phyloP scores from a whole-genome alignment of 2,329 filamentous ascomycete genomes.

The Coniochaeta sp. region DNA sequence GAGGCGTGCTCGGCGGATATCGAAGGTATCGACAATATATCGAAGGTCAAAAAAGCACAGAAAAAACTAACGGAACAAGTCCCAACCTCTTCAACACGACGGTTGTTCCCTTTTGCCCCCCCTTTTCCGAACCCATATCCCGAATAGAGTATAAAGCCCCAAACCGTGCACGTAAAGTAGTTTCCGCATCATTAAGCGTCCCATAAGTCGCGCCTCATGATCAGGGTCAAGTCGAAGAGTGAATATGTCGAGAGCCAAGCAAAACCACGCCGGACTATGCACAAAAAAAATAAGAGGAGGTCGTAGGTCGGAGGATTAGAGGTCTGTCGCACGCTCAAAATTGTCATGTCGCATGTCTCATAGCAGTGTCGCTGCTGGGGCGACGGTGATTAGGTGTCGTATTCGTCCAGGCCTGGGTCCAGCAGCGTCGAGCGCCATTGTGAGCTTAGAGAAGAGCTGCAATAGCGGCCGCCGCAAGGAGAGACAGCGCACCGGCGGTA shows the following conservation, averaged over 20 bases:
- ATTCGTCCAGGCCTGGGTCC: conserved; percentile 4
- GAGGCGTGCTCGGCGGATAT: not conserved
- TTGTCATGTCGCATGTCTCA: conserved; percentile 17
- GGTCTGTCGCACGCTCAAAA: conserved; percentile 1
- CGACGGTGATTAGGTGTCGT: conserved; percentile 4
- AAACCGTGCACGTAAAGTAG: not conserved
- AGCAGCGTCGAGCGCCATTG: conserved; percentile 10
- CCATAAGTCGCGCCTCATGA: not conserved
- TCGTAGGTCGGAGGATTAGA: not conserved
- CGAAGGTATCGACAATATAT: not conserved
- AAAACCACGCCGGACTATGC: conserved; percentile 11
- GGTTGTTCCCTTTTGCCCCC: not conserved
- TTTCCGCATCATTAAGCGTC: conserved; percentile 1
- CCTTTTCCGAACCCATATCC: not conserved
- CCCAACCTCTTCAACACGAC: not conserved
- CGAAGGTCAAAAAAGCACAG: not conserved
- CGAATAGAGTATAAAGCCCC: not conserved
- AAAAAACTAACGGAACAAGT: not conserved
- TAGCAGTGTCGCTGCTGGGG: conserved; percentile 8
- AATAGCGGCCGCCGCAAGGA: conserved; percentile 18
- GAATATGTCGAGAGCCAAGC: not conserved
- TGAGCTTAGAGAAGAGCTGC: conserved; percentile 19
- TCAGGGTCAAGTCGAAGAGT: not conserved
- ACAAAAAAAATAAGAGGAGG: conserved; percentile 8
- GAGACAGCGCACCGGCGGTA: conserved; percentile 19